Percentiles rank a stretch among this genome's conserved stretches.
These are phyloP conservation scores for Trichophyton simii DNA, from an alignment of 2,329 filamentous ascomycete genomes.

Conservation along the genomic window DNA sequence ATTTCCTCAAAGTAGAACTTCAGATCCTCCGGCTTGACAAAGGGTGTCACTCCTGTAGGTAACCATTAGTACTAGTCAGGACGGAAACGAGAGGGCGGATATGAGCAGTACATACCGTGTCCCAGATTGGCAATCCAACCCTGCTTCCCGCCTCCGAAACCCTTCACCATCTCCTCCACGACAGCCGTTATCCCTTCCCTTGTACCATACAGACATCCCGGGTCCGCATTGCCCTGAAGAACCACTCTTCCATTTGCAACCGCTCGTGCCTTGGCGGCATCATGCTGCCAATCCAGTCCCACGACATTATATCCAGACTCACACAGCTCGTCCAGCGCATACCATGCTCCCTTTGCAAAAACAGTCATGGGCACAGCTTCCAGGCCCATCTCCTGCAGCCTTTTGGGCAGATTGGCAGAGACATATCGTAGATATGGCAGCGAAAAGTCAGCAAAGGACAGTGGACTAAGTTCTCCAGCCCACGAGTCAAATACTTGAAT, in stretches of 20 bases:
- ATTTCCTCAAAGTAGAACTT: slow-evolving; percentile 92
- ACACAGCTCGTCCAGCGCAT: slow-evolving; percentile 77
- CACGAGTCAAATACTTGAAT: slow-evolving; percentile 97
- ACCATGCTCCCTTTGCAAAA: slow-evolving; percentile 96
- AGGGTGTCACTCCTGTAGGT: slow-evolving; percentile 69
- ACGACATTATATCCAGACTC: slow-evolving; percentile 85
- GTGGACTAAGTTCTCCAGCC: slow-evolving; percentile 83
- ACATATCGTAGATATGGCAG: slow-evolving; percentile 81
- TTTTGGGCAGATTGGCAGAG: slow-evolving; percentile 62
- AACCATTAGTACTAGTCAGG: not conserved
- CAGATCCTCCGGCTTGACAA: slow-evolving; percentile 84
- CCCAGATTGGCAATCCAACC: slow-evolving; percentile 97
- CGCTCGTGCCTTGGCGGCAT: slow-evolving; percentile 69
- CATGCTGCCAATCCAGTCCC: slow-evolving; percentile 88
- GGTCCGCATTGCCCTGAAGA: slow-evolving; percentile 91
- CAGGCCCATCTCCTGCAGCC: slow-evolving; percentile 59
- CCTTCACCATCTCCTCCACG: slow-evolving; percentile 75
- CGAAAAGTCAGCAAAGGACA: slow-evolving; percentile 70
- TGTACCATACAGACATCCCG: slow-evolving; percentile 80
- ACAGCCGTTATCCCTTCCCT: slow-evolving; percentile 66
- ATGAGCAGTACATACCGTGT: slow-evolving; percentile 54
- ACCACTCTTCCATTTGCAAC: slow-evolving; percentile 67
- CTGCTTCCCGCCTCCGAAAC: slow-evolving; percentile 70
- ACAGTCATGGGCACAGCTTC: slow-evolving; percentile 90
- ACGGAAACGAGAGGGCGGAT: not conserved